Percentiles rank a stretch among this genome's conserved stretches.
Evolutionary conservation across 2,329 filamentous ascomycete species (phyloP).

Genomic region (Cladophialophora bantiana): DNA sequence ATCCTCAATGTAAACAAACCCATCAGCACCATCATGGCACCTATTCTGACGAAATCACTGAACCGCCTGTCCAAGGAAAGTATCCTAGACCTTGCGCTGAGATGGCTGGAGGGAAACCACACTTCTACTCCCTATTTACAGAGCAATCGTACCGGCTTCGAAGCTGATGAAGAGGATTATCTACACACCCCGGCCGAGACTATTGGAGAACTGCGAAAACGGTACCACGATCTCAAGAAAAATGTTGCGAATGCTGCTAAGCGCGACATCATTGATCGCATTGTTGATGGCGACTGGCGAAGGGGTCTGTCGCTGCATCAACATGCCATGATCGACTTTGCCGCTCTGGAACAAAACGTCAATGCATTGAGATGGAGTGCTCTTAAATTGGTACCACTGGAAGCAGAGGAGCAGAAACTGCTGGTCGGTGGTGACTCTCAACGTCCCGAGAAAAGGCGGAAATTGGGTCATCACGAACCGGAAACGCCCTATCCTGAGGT

Average conservation of each 20-base stretch:
- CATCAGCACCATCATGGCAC: constrained; percentile 57
- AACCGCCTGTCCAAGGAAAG: constrained; percentile 74
- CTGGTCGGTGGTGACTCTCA: constrained; percentile 36
- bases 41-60: constrained; percentile 70
- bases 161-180: constrained; percentile 67
- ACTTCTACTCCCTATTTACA: constrained; percentile 67
- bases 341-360: constrained; percentile 61
- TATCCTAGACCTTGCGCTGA: constrained; percentile 73
- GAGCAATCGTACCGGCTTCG: constrained; percentile 55
- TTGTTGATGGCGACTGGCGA: constrained; percentile 65
- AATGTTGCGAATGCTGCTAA: constrained; percentile 52
- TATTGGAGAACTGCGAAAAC: constrained; percentile 69
- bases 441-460: constrained; percentile 39
- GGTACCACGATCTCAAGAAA: constrained; percentile 67
- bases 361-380: constrained; percentile 61
- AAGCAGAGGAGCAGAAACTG: constrained; percentile 28
- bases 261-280: constrained; percentile 62
- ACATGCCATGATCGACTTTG: constrained; percentile 62
- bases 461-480: constrained; percentile 35
- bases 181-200: constrained; percentile 73
- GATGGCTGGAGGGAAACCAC: constrained; percentile 74
- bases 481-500: constrained; percentile 44
- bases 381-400: constrained; percentile 51
- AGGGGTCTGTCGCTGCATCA: constrained; percentile 62
- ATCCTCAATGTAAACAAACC: constrained; percentile 44